Evolutionary conservation across 176 grass and related monocot genomes (phyloP).

Genomic region (Bonia amplexicaulis): DNA sequence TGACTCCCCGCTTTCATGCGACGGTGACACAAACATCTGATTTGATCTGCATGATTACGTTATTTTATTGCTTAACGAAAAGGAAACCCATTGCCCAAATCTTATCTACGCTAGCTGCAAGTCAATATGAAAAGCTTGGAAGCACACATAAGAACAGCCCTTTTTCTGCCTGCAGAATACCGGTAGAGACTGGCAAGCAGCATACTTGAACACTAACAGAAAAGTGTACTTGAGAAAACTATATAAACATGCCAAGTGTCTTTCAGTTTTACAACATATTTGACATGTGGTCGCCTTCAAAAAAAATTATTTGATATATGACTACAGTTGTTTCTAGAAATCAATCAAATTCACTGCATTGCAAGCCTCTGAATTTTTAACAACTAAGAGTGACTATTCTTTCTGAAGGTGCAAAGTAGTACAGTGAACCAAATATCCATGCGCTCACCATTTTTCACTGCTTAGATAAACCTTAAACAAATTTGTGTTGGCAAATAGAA

Average conservation of each 20-base stretch:
- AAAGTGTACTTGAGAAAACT: neutral
- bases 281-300: neutral
- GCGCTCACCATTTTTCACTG: slow-evolving; percentile 3
- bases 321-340: neutral
- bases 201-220: neutral
- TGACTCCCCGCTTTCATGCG: slow-evolving; percentile 3
- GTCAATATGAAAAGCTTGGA: neutral
- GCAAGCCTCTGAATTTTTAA: neutral
- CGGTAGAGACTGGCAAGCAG: neutral
- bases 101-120: neutral
- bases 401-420: slow-evolving; percentile 1
- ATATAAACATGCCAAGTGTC: too few species aligned
- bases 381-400: neutral
- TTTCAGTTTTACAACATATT: too few species aligned
- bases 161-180: neutral
- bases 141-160: neutral
- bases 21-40: slow-evolving; percentile 22
- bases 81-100: slow-evolving; percentile 11
- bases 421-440: slow-evolving; percentile 17
- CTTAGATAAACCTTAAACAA: slow-evolving; percentile 14
- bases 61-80: neutral
- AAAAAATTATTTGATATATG: neutral
- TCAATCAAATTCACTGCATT: neutral
- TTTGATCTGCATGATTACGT: neutral
- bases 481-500: slow-evolving; percentile 27